A percentile compares a stretch with the other conserved stretches of the same genome.
These are phyloP conservation scores for Epicoccum nigrum DNA, from an alignment of 2,329 filamentous ascomycete genomes.

Conservation along the genomic window DNA sequence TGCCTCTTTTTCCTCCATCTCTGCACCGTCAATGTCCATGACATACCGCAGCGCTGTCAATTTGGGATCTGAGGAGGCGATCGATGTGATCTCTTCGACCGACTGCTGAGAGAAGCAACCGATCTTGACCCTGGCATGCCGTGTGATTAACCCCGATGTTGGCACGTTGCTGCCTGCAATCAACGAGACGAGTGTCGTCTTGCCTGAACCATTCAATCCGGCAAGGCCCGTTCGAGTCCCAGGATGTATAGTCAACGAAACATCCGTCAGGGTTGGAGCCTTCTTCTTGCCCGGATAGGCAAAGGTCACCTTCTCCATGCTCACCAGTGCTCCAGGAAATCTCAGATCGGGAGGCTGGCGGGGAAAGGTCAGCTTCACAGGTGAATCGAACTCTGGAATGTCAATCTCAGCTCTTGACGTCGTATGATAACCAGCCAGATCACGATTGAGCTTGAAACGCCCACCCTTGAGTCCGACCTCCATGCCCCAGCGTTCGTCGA, in stretches of 20 bases:
- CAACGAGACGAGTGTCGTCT: slow-evolving; percentile 77
- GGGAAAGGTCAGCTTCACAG: slow-evolving; percentile 64
- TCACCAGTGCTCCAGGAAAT: slow-evolving; percentile 76
- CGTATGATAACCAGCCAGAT: slow-evolving; percentile 60
- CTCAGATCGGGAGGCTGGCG: slow-evolving; percentile 71
- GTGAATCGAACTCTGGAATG: slow-evolving; percentile 64
- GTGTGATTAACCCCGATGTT: slow-evolving; percentile 65
- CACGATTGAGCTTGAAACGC: slow-evolving; percentile 81
- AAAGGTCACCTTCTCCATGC: slow-evolving; percentile 72
- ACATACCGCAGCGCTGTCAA: slow-evolving; percentile 72
- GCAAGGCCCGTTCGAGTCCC: slow-evolving; percentile 77
- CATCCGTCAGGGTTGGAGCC: slow-evolving; percentile 61
- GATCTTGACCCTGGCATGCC: slow-evolving; percentile 71
- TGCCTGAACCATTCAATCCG: slow-evolving; percentile 81
- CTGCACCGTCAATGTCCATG: slow-evolving; percentile 56
- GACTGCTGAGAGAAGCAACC: slow-evolving; percentile 84
- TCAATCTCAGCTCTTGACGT: slow-evolving; percentile 71
- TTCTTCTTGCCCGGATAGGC: slow-evolving; percentile 60
- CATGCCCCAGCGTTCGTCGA: slow-evolving; percentile 80
- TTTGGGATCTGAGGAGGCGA: slow-evolving; percentile 57
- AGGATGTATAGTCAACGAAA: slow-evolving; percentile 72
- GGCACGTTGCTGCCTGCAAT: slow-evolving; percentile 59
- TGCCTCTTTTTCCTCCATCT: slow-evolving; percentile 69
- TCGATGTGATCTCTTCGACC: slow-evolving; percentile 69
- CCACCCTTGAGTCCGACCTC: slow-evolving; percentile 74